phyloP scores from a whole-genome alignment of 2,329 filamentous ascomycete genomes.

The Thermoascus crustaceus region DNA sequence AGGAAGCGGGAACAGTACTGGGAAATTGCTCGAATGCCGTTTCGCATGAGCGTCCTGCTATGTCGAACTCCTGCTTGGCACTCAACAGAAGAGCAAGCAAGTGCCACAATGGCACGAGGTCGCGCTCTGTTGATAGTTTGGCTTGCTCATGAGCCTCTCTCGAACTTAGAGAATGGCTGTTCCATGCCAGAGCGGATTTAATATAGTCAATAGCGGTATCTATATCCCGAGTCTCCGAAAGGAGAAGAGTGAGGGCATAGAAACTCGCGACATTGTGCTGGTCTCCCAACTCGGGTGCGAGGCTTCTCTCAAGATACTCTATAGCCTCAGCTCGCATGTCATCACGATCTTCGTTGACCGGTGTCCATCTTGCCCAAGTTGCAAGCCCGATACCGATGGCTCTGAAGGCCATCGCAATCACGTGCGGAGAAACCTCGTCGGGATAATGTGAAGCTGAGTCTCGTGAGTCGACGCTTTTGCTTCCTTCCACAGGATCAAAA shows the following conservation, averaged over 20 bases:
- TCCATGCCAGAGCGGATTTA: slow-evolving; percentile 62
- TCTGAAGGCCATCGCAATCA: slow-evolving; percentile 66
- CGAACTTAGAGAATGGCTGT: slow-evolving; percentile 20
- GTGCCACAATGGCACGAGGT: slow-evolving; percentile 81
- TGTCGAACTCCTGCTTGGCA: slow-evolving; percentile 73
- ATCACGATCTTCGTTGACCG: slow-evolving; percentile 61
- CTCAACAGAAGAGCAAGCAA: slow-evolving; percentile 78
- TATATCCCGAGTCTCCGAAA: slow-evolving; percentile 79
- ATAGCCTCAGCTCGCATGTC: slow-evolving; percentile 72
- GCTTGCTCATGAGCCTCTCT: slow-evolving; percentile 27
- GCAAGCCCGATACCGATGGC: slow-evolving; percentile 79
- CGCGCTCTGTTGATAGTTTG: slow-evolving; percentile 31
- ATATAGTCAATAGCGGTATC: slow-evolving; percentile 72
- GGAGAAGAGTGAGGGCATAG: slow-evolving; percentile 73
- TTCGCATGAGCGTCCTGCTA: slow-evolving; percentile 75
- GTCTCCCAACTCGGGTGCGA: slow-evolving; percentile 58
- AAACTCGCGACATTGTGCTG: slow-evolving; percentile 65
- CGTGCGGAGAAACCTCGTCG: slow-evolving; percentile 46
- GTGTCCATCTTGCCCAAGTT: slow-evolving; percentile 77
- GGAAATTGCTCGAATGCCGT: slow-evolving; percentile 87
- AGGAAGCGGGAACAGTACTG: slow-evolving; percentile 59
- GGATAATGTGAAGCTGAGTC: slow-evolving; percentile 11
- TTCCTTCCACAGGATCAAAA: slow-evolving; percentile 15
- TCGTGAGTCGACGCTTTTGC: no score
- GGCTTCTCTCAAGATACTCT: slow-evolving; percentile 62